Evolutionary conservation across 257 asterid genomes (phyloP).

Genomic region (Salvia miltiorrhiza): DNA sequence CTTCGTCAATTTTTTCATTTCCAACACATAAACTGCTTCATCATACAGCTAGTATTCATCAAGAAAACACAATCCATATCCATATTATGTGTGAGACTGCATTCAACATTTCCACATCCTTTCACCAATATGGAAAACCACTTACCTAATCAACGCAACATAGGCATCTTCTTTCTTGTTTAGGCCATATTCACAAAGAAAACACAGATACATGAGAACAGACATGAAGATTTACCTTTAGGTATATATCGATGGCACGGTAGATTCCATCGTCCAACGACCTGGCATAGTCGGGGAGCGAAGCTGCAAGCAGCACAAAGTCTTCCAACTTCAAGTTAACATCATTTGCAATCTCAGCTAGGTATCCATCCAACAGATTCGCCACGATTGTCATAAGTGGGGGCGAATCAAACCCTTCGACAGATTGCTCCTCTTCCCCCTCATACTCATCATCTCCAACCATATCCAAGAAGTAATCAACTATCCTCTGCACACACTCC

Average conservation of each 20-base stretch:
- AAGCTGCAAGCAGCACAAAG: slow-evolving; percentile 41
- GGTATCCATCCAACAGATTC: slow-evolving; percentile 43
- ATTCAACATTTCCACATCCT: no score
- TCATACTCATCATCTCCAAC: slow-evolving; percentile 23
- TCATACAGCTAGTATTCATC: no score
- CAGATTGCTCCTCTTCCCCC: slow-evolving; percentile 24
- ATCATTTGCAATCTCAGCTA: slow-evolving; percentile 57
- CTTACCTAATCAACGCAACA: neutral
- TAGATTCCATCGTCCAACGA: slow-evolving; percentile 44
- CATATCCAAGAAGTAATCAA: slow-evolving; percentile 41
- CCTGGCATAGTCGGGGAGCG: slow-evolving; percentile 46
- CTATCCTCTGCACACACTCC: slow-evolving; percentile 48
- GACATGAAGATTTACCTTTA: slow-evolving; percentile 34
- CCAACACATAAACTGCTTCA: neutral
- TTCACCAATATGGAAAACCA: no score
- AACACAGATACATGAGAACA: neutral
- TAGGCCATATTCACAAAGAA: neutral
- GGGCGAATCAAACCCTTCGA: slow-evolving; percentile 23
- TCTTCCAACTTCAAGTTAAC: slow-evolving; percentile 39
- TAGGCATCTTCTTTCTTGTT: no score
- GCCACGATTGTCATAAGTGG: slow-evolving; percentile 36
- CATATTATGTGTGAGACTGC: no score
- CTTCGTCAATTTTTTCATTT: neutral
- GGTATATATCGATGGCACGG: slow-evolving; percentile 47
- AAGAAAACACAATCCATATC: no score